Base-by-base conservation (phyloP, 805 yeast species). In the Monosporozyma siamensis region DNA sequence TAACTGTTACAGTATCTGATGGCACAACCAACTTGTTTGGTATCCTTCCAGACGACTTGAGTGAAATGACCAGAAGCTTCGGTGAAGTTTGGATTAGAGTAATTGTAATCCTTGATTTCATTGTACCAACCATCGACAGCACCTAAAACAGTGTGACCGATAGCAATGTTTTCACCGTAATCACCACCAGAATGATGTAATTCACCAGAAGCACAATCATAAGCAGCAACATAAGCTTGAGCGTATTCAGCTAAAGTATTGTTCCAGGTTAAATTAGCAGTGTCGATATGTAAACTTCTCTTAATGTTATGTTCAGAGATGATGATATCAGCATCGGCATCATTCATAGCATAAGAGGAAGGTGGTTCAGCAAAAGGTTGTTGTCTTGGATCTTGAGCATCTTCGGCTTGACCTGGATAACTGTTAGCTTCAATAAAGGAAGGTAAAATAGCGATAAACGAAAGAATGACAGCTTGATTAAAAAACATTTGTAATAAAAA, bases 111-210 rank as follows among this genome's bases (percentile, higher is more conserved):
- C 9, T 53, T 44, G 49, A 79, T 81, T 66, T 83, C 90, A 45
- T 67, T 61, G 63, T 82, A 82, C 92, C 92, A 83, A 34, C 82
- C 78, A 46, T 79, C 80, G 31, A 81, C 82, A 17, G 73, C 74
- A 35, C 56, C 57, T 15, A 47, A 39, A 18, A 61, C 53, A 20
- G 54, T 45, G 50, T 71, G 71, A 47, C 87, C 90, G 32, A 77
- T 72, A 14, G 88, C 89, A 50, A 83, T 69, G 65, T 83, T 83
- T 59, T 83, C 90, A 65, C 92, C 92, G 58, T 79, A 80, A 35
- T 44, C 39, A 14, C 51, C 50, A 29, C 71, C 68, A 17, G 87
- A 78, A 63, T 83, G 90, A 14, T 70, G 61, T 50, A 82, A 67
- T 42, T 67, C 62, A 49, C 82, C 86, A 6, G 79, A 74, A 14